A percentile compares a stretch with the other conserved stretches of the same genome.
These are phyloP conservation scores for Skeletonema menzelii DNA, from an alignment of 108 stramenopile genomes.

Conservation along the genomic window DNA sequence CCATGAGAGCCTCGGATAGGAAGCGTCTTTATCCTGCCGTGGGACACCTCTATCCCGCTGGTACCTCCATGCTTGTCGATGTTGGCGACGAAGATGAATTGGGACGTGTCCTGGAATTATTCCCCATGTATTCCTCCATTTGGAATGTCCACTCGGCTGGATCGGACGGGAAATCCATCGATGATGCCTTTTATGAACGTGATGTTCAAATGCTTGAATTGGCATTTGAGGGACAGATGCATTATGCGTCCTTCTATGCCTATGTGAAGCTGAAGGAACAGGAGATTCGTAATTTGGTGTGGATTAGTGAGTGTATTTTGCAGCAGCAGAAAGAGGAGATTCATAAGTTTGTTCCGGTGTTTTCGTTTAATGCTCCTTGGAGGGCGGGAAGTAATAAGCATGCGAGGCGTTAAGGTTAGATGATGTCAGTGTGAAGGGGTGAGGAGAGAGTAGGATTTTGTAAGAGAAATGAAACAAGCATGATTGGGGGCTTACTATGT, in stretches of 20 bases:
- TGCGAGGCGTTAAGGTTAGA: constrained; percentile 3
- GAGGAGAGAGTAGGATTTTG: not conserved
- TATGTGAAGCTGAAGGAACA: constrained; percentile 99
- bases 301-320: constrained; percentile 98
- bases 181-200: constrained; percentile 98
- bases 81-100: constrained; percentile 91
- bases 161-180: constrained; percentile 88
- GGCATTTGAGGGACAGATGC: constrained; percentile 99
- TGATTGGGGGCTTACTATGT: too few species aligned
- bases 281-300: constrained; percentile 99
- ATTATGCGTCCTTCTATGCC: constrained; percentile 97
- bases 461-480: not conserved
- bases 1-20: constrained; percentile 93
- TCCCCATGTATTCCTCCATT: constrained; percentile 91
- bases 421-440: not conserved
- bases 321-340: constrained; percentile 98
- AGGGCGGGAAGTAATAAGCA: constrained; percentile 56
- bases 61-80: constrained; percentile 90
- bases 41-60: constrained; percentile 96
- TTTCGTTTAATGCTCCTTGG: constrained; percentile 92
- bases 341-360: constrained; percentile 97
- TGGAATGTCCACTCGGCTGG: constrained; percentile 92
- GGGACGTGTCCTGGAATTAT: constrained; percentile 86
- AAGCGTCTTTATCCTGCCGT: constrained; percentile 96
- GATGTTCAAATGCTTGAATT: constrained; percentile 95